Evolutionary conservation across 108 stramenopile genomes (phyloP), one percentile per base, ranked within the genome.

Genomic region (Cylindrotheca fusiformis): DNA sequence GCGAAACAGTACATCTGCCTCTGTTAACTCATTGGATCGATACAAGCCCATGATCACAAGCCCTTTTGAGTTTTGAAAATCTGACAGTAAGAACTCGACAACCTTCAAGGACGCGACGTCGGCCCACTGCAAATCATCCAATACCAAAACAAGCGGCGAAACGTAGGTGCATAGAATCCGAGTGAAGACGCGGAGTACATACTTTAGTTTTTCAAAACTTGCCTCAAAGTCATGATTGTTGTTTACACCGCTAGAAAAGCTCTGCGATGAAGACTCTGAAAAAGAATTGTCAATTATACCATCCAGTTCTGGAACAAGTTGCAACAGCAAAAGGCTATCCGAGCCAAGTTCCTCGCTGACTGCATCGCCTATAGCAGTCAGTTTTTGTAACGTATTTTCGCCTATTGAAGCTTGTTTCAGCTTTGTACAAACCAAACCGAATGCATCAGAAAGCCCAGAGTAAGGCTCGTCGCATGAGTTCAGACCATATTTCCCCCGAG

Each of bases 11-110:
- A 30, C 33, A 55, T 67, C 65, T 22, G 48, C 50, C 1, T 49
- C 63, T 10, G 69, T 48, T 5, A 78, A 70, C 50, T 85, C 80
- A 48, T 85, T 69, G 52, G 73, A 74, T 45, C 84, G 72, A 49
- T 77, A 79, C 0, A 67, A 32, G 10, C 80, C 80, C 3, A 72
- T 44, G 19, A 82, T 59, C 33, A 85, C 51, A 52, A 85, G 20
- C 24, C 67, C 14, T n/a, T 41, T 41, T 2, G 21, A 33, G 18
- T 22, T 58, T 26, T 28, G 24, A 14, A 4, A 18, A 45, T 71
- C 65, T 0, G 10, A 18, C 32, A 57, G 17, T 2, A 71, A 25
- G 20, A 24, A 36, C 21, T 71, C 52, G 6, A 76, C 14, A 3
- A 71, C 1, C 18, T 67, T 63, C 44, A 76, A 61, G 10, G 75